Conservation (phyloP, 306 rosid species). For the Medicago lupulina region DNA sequence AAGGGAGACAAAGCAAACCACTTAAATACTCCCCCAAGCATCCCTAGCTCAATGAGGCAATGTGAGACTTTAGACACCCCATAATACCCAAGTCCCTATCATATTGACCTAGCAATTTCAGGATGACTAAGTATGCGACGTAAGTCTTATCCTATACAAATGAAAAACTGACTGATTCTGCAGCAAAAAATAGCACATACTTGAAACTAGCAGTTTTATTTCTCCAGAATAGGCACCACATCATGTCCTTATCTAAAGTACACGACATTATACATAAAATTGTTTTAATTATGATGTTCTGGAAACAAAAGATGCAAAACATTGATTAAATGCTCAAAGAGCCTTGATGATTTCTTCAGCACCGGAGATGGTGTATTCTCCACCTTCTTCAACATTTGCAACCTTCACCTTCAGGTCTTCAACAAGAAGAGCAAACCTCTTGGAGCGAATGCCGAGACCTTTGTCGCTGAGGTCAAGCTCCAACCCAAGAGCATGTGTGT, state of each 20-base stretch:
- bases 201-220: conserved; percentile 39
- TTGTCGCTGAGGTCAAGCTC: conserved; percentile 86
- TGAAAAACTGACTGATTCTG: background rate
- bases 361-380: conserved; percentile 85
- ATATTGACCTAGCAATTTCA: no score
- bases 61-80: background rate
- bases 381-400: conserved; percentile 79
- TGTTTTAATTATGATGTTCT: background rate
- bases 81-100: background rate
- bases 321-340: conserved; percentile 52
- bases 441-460: conserved; percentile 81
- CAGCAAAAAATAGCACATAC: background rate
- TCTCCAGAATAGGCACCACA: conserved; percentile 30
- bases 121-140: no score
- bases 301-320: background rate
- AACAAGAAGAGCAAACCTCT: conserved; percentile 81
- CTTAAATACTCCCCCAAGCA: background rate
- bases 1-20: no score
- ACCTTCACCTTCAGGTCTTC: conserved; percentile 87
- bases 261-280: conserved; percentile 34
- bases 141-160: no score
- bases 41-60: no score
- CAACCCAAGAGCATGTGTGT: conserved; percentile 77
- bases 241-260: conserved; percentile 16
- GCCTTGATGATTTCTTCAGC: conserved; percentile 94